phyloP scores from a whole-genome alignment of 306 rosid species.

The Fragaria ananassa region DNA sequence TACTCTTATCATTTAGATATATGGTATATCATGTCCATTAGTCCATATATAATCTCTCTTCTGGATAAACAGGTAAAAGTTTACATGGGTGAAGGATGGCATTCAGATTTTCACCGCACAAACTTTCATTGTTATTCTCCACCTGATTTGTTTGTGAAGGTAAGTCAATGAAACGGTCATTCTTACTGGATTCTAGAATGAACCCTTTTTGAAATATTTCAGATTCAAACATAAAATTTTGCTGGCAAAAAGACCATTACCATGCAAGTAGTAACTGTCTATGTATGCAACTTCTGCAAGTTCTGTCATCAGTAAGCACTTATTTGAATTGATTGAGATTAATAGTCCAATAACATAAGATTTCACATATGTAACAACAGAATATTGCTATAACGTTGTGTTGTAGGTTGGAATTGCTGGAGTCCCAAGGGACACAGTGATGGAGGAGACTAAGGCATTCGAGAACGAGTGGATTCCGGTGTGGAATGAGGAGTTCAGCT shows the following conservation, averaged over 20 bases:
- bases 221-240: too few species aligned
- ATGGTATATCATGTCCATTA: not conserved
- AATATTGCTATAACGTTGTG: not conserved
- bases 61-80: conserved; percentile 48
- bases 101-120: conserved; percentile 52
- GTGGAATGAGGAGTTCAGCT: conserved; percentile 59
- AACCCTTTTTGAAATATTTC: too few species aligned
- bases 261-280: not conserved
- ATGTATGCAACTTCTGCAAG: not conserved
- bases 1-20: not conserved
- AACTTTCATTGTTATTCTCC: conserved; percentile 76
- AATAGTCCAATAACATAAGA: not conserved
- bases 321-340: not conserved
- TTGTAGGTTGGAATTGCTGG: conserved; percentile 66
- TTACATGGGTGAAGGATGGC: conserved; percentile 89
- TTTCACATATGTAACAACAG: not conserved
- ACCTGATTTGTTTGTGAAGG: conserved; percentile 70
- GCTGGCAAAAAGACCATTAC: too few species aligned
- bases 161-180: conserved; percentile 11
- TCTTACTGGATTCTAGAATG: too few species aligned
- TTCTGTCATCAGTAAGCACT: not conserved
- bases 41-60: not conserved
- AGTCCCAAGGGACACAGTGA: conserved; percentile 28
- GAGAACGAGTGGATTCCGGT: conserved; percentile 79
- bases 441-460: conserved; percentile 30